Percentiles rank a stretch among this genome's conserved stretches.
Conservation (phyloP, 1,139 yeast species). For the Blastobotrys persicus region DNA sequence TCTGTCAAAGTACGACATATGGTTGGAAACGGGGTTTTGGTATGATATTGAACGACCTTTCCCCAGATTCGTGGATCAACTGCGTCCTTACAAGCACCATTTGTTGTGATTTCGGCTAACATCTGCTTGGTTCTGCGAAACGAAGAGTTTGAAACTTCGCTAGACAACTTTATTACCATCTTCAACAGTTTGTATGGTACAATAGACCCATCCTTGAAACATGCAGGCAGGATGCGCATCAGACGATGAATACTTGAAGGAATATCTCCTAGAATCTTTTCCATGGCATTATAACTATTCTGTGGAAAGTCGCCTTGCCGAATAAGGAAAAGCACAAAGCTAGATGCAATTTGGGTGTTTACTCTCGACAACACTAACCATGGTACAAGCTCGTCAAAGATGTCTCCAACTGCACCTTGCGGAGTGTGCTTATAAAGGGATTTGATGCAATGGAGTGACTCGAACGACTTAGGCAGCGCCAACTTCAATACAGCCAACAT, state of each 20-base stretch:
- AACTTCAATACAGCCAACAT: slow-evolving; percentile 1
- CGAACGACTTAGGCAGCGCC: neutral
- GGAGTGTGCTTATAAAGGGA: neutral
- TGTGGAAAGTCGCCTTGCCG: neutral
- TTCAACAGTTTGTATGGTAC: slow-evolving; percentile 4
- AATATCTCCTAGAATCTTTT: neutral
- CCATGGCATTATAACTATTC: neutral
- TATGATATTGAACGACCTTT: neutral
- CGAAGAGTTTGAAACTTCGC: neutral
- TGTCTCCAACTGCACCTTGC: neutral
- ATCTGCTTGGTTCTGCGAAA: neutral
- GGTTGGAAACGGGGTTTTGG: neutral
- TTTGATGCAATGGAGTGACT: neutral
- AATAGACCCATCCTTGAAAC: neutral
- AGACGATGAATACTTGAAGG: neutral
- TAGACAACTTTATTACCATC: neutral
- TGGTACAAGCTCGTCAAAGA: neutral
- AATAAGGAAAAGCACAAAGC: neutral
- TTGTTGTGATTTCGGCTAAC: no score
- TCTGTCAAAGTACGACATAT: neutral
- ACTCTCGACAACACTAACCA: neutral
- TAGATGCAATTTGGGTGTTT: neutral
- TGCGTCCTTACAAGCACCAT: neutral
- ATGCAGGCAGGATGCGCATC: neutral
- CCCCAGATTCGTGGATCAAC: neutral